Conservation (phyloP, 805 yeast species). For the Zygotorulaspora chibaensis region DNA sequence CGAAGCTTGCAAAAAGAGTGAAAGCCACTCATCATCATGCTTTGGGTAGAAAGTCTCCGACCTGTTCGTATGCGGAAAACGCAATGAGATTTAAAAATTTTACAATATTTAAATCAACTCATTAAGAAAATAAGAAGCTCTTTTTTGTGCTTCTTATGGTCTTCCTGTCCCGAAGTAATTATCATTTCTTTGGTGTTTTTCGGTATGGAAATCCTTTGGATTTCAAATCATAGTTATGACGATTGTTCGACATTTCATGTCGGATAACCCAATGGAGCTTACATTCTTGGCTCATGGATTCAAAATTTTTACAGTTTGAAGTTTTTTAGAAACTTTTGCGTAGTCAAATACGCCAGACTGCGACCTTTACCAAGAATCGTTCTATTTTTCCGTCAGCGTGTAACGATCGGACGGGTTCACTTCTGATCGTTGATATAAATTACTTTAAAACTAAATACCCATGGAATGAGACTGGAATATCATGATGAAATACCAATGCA, state of each 20-base stretch:
- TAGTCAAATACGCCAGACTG: slow-evolving; percentile 67
- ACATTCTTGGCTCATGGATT: slow-evolving; percentile 65
- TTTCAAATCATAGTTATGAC: slow-evolving; percentile 74
- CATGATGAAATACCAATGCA: slow-evolving; percentile 74
- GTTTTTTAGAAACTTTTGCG: slow-evolving; percentile 40
- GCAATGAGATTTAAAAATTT: slow-evolving; percentile 41
- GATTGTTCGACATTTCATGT: slow-evolving; percentile 42
- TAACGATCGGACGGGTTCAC: slow-evolving; percentile 4
- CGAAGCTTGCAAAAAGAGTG: slow-evolving; percentile 61
- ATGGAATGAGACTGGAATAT: slow-evolving; percentile 15
- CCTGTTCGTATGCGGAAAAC: slow-evolving; percentile 63
- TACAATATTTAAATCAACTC: slow-evolving; percentile 37
- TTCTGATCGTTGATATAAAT: not conserved
- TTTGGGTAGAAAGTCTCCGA: slow-evolving; percentile 88
- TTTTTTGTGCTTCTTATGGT: slow-evolving; percentile 4
- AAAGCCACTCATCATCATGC: slow-evolving; percentile 36
- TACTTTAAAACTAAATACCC: not conserved
- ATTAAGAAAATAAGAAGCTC: slow-evolving; percentile 19
- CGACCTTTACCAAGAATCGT: not conserved
- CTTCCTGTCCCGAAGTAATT: slow-evolving; percentile 20
- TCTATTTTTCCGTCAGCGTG: slow-evolving; percentile 6
- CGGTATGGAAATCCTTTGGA: slow-evolving; percentile 56
- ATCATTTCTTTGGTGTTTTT: slow-evolving; percentile 33
- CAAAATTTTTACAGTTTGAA: slow-evolving; percentile 34
- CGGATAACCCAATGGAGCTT: slow-evolving; percentile 80